Evolutionary conservation across 1,284 basidiomycete genomes (phyloP), one percentile per base, ranked within the genome.

Genomic region (Blastosporella zonata): DNA sequence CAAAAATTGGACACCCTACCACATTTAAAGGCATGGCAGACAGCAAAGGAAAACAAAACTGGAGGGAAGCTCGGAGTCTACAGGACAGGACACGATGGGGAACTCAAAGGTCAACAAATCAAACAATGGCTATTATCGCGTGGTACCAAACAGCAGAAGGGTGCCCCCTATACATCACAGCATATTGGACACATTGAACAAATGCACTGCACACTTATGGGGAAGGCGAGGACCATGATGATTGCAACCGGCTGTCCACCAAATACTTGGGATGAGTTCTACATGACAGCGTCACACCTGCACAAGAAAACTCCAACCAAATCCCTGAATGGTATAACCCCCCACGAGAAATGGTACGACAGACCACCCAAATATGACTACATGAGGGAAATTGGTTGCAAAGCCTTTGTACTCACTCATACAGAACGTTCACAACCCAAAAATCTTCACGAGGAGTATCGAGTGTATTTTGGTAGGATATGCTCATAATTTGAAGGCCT

Each of bases 401-500:
- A 15, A 12, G 50, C 45, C 12, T 46, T 38, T 22, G 41, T 47
- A 0, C 39, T n/a, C n/a, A n/a, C n/a, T 50, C 3, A 44, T 49
- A 2, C 41, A 37, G 20, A 43, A 43, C 15, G 12, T n/a, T 3
- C 47, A 48, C 31, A 48, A 48, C 18, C 60, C 62, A 0, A 66
- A 65, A 42, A 55, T 64, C 15, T 55, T 49, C 17, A 52, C 49
- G 0, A 54, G 54, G 1, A 62, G 62, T 0, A 29, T 57, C 2
- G 56, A 60, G 33, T 65, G 63, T 31, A 50, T 60, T 9, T 55
- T 67, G 0, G 60, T 67, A 3, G 63, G 65, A 0, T 67, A 66
- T 35, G 56, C 53, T 3, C 7, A 34, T 1, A 42, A 55, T n/a
- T 60, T 61, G 9, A 65, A 65, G 48, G 52, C 61, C 0, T 66